Conservation (phyloP, 2,329 filamentous ascomycete genomes). For the Phyllosticta capitalensis region DNA sequence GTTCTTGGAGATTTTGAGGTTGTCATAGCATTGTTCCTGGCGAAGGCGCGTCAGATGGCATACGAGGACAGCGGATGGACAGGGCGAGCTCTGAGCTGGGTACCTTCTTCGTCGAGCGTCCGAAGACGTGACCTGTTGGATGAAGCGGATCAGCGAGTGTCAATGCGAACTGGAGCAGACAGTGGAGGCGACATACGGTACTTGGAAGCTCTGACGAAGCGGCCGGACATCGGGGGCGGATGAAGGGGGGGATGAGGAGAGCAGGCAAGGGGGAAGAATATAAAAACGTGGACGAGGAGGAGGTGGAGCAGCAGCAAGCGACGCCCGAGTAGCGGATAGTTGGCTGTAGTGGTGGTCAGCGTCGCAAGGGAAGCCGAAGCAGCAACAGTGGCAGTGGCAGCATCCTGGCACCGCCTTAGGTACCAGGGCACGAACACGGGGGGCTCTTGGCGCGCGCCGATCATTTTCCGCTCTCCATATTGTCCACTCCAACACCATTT, state of each 20-base stretch:
- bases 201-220: constrained; percentile 65
- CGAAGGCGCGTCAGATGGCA: constrained; percentile 12
- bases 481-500: not conserved
- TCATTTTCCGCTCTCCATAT: not conserved
- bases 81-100: not conserved
- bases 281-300: not conserved
- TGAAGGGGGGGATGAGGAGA: not conserved
- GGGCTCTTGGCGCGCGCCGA: not conserved
- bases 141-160: constrained; percentile 19
- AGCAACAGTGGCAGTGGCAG: not conserved
- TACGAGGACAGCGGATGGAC: not conserved
- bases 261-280: not conserved
- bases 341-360: not conserved
- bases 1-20: constrained; percentile 93
- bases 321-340: not conserved
- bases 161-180: constrained; percentile 16
- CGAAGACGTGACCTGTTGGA: constrained; percentile 84
- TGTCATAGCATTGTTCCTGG: constrained; percentile 94
- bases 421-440: no score
- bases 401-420: not conserved
- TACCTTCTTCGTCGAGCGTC: constrained; percentile 82
- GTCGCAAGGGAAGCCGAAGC: not conserved
- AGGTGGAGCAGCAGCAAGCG: not conserved
- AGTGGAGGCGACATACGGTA: constrained; percentile 48
- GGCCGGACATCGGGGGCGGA: constrained; percentile 49